Evolutionary conservation across 2,329 filamentous ascomycete species (phyloP), one percentile per base, ranked within the genome.

Genomic region (Paecilomyces sp.): DNA sequence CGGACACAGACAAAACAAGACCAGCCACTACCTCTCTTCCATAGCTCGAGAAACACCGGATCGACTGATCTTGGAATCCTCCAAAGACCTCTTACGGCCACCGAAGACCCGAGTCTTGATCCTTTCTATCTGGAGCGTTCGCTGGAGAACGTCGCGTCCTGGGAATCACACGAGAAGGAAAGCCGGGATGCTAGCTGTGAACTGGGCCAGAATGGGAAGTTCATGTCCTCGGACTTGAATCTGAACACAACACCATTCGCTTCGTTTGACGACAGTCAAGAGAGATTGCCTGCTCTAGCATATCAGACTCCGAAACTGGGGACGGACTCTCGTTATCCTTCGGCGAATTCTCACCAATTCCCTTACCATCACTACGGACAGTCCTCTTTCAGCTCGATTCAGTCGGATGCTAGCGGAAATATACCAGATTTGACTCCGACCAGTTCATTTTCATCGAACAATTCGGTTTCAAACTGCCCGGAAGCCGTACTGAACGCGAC

Each of bases 121-220:
- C 74, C 74, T 3, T 76, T 75, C 63, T 76, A 75, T 56, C 70
- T 76, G 24, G 74, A 76, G 60, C 65, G 71, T 50, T 71, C 73
- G 15, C 60, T 75, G 52, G 64, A 68, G 6, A 65, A 63, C 36
- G 66, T 68, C 12, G 64, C 65, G n/a, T 60, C 64, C 47, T 71
- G 68, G 67, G 63, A 69, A 25, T 60, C 62, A 36, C 64, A 66
- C 57, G 63, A 61, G 31, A 66, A 66, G 25, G 64, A 63, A 7
- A 67, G 70, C 63, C 68, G 71, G 60, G 65, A 74, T 70, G 70
- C 68, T 57, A 69, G 66, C 62, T 67, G 68, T 55, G 69, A 64
- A 57, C 67, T 71, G 54, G 64, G 71, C 50, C 59, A 67, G 52
- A 66, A 66, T 61, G 67, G 68, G 52, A 74, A 72, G 61, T 74